These are phyloP conservation scores for Debaryomyces psychrophilus DNA, from an alignment of 1,139 yeast species.

Conservation along the genomic window DNA sequence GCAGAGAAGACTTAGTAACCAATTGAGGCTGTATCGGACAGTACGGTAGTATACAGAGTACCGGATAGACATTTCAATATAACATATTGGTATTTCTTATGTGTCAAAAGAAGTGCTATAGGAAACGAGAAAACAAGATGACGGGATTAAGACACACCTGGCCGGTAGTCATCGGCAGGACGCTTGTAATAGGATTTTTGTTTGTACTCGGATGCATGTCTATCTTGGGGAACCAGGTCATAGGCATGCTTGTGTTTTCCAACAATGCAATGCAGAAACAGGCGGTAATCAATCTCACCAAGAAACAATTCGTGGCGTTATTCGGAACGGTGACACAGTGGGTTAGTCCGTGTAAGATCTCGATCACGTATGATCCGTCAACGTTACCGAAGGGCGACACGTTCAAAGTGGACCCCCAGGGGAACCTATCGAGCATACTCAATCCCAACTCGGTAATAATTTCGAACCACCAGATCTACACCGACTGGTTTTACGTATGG, in stretches of 20 bases:
- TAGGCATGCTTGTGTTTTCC: constrained; percentile 34
- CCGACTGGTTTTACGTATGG: constrained; percentile 96
- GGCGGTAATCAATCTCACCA: constrained; percentile 49
- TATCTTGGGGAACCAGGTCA: constrained; percentile 45
- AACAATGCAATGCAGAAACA: constrained; percentile 32
- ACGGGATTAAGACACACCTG: constrained; percentile 16
- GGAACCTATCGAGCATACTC: constrained; percentile 35
- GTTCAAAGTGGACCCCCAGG: constrained; percentile 24
- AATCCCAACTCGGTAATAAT: constrained; percentile 62
- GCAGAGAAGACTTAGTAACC: background rate
- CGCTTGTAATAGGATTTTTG: constrained; percentile 31
- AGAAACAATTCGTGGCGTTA: constrained; percentile 51
- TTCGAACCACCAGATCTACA: constrained; percentile 89
- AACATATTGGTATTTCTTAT: background rate
- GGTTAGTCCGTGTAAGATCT: constrained; percentile 44
- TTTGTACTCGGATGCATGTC: constrained; percentile 52
- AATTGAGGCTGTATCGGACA: constrained; percentile 1
- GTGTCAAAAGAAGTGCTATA: background rate
- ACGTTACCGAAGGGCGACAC: constrained; percentile 23
- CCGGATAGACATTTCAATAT: background rate
- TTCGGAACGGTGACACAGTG: constrained; percentile 47
- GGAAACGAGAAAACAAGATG: background rate
- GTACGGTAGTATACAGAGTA: background rate
- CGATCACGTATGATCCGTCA: constrained; percentile 43
- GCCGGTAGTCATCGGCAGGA: constrained; percentile 30